Conservation (phyloP, 2,329 filamentous ascomycete genomes). For the Ceratocystis cacaofunesta region DNA sequence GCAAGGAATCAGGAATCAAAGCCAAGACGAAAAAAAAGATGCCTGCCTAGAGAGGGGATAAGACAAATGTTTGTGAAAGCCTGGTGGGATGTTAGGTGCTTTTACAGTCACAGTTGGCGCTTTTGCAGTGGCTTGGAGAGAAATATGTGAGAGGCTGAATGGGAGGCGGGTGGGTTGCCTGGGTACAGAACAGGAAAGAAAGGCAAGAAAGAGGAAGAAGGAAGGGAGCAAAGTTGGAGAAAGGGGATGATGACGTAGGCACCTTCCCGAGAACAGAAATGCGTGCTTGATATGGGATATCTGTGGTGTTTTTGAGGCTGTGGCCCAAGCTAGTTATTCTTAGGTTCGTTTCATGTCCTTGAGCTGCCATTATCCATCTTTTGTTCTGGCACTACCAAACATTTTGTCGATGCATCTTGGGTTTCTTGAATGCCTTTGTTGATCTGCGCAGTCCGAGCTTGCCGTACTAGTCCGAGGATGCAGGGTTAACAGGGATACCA, state of each 20-base stretch:
- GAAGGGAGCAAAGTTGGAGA: background rate
- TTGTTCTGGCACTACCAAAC: background rate
- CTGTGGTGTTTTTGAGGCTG: background rate
- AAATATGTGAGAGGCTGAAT: background rate
- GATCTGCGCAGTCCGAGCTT: background rate
- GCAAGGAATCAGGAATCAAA: background rate
- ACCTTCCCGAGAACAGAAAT: background rate
- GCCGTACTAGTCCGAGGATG: background rate
- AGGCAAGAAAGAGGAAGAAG: background rate
- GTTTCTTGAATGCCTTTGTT: background rate
- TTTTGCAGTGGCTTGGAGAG: background rate
- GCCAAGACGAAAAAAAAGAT: background rate
- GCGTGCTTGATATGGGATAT: background rate
- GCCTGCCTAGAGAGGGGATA: background rate
- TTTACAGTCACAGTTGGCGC: background rate
- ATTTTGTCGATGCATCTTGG: background rate
- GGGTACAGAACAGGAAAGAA: background rate
- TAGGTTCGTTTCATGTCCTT: no score
- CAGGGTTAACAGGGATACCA: background rate
- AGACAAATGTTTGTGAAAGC: background rate
- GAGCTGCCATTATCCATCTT: no score
- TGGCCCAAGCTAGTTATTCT: no score
- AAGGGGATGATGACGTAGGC: slow-evolving; percentile 3
- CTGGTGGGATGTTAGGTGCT: background rate
- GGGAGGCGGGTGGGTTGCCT: background rate